Base-by-base conservation (phyloP, 306 rosid species). In the Glycine tomentella region DNA sequence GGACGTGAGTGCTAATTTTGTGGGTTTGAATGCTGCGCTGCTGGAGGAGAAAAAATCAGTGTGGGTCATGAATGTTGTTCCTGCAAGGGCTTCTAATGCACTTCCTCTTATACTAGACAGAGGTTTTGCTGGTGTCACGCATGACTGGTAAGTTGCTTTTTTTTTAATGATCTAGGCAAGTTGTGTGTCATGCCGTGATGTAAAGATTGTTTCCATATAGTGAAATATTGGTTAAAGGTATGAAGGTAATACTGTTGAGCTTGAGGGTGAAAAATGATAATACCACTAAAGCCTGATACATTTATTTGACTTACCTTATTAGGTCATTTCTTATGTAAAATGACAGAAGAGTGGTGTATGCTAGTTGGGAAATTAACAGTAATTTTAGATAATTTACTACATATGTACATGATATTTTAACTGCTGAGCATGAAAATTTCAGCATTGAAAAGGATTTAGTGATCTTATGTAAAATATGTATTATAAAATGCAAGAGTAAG, bases 11-110 rank as follows among this genome's bases (percentile, higher is more conserved):
- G 92, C 98, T 77, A 93, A 87, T 78, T 96, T 88, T 87, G 99
- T 97, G 49, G 92, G 97, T 72, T 84, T 96, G 71, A 93, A 92
- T 82, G 89, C 98, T 78, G 99, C 99, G 79, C 90, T 96, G 76
- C 80, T 93, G 69, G 98, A 90, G 88, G 92, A 86, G 82, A 87
- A 83, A 84, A 96, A 96, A 90, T 90, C 93, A 66, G 93, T 81
- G 15, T 96, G 99, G 99, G 97, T 96, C 74, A 96, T 96, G 99
- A 96, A 96, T 77, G 98, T 93, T 14, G 99, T 96, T 82, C 91
- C 98, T 80, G 85, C 92, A 51, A 83, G 86, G 66, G 84, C 92
- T 81, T 89, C 87, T 20, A 86, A 93, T 70, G 90, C 88, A 1
- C 99, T 96, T 87, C 93, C 99, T 79, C 92, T 96, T 83, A 93